Evolutionary conservation across 2,329 filamentous ascomycete species (phyloP).

Genomic region (Fusarium protoensiforme): DNA sequence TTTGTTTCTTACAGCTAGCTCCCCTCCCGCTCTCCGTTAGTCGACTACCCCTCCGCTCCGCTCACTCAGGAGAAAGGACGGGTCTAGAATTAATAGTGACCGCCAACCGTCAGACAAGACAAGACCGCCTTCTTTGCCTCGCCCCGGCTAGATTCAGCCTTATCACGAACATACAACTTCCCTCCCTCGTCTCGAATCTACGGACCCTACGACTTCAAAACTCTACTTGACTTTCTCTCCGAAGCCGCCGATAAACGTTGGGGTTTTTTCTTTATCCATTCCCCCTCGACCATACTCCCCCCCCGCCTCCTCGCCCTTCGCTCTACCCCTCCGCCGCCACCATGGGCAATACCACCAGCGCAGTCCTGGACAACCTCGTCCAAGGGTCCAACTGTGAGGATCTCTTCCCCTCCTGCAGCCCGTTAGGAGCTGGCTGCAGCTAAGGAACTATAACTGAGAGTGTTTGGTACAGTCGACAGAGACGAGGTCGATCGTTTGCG

Average conservation of each 20-base stretch:
- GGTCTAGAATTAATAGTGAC: conserved; percentile 30
- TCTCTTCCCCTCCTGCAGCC: conserved; percentile 8
- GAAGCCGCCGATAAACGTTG: neutral
- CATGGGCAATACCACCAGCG: conserved; percentile 77
- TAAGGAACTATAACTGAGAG: conserved; percentile 22
- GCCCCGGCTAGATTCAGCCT: conserved; percentile 36
- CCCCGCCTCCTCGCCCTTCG: neutral
- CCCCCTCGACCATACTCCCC: neutral
- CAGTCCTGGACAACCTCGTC: conserved; percentile 93
- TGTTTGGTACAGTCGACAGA: conserved; percentile 77
- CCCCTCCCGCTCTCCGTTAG: conserved; percentile 20
- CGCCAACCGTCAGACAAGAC: neutral
- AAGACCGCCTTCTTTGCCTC: neutral
- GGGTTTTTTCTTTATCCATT: neutral
- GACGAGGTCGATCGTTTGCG: conserved; percentile 96
- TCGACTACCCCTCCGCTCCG: conserved; percentile 39
- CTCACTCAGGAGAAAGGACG: conserved; percentile 31
- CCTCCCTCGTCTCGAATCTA: neutral
- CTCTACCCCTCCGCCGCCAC: conserved; percentile 47
- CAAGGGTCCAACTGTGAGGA: conserved; percentile 91
- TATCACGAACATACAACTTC: conserved; percentile 35
- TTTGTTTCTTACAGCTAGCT: neutral
- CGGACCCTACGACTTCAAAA: neutral
- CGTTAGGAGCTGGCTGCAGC: neutral
- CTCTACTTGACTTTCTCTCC: neutral